Evolutionary conservation across 2,329 filamentous ascomycete genomes (phyloP), one percentile per base, ranked within the genome.

Genomic region (Aspergillus unguis): DNA sequence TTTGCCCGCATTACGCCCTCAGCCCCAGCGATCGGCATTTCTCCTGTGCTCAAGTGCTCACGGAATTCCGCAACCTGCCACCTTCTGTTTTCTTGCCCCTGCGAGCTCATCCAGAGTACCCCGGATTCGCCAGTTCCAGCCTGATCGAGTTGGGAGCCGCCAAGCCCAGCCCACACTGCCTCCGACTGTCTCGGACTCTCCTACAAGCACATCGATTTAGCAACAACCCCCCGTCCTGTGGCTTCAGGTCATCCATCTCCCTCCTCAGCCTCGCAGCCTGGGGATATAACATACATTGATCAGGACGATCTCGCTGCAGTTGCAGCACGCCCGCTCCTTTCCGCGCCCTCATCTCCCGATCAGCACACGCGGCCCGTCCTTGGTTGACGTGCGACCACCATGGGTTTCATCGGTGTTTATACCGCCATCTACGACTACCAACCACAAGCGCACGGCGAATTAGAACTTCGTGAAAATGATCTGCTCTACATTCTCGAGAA

Each of bases 371-470:
- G 28, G 41, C 44, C 25, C 44, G 38, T 48, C 56, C 42, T 35
- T 41, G 49, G 43, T 49, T 48, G 53, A 54, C 53, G 51, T 52
- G 44, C 47, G 41, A 50, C 58, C 56, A 61, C 51, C 46, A 96
- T 96, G 92, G 90, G 88, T 60, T 97, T 97, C 78, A 76, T 95
- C 66, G 92, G 90, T 64, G 85, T 97, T 61, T 96, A 90, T 78
- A 88, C 85, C 70, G 92, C 92, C 66, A 68, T 96, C 66, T 97
- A 95, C 79, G 91, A 96, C 77, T 97, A 97, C 77, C 80, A 81
- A 69, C 90, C 92, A 58, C 90, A 95, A 72, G 85, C 85, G 63
- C 87, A 90, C 65, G 88, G 88, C 60, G 92, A 97, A 81, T 81
- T 97, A 56, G 81, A 86, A 58, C 88, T 97, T 64, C 78, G 76